Evolutionary conservation across 768 basidiomycete species (phyloP), one percentile per base, ranked within the genome.

Genomic region (Xerocomus brunneocitrinus): DNA sequence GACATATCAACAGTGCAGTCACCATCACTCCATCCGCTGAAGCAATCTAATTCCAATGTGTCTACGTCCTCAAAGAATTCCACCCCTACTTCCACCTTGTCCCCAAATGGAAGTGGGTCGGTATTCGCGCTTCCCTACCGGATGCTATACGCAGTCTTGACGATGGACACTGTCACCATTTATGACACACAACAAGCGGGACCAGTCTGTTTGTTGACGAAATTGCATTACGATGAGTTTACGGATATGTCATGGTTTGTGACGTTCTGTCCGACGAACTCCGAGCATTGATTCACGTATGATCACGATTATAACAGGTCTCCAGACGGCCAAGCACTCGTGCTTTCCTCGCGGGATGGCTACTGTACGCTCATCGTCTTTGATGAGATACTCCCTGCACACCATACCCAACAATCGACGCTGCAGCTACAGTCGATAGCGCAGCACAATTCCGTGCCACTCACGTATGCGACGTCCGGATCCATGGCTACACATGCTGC

Each of bases 111-210:
- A 2, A 67, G 62, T 27, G 81, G 79, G 14, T 86, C 90, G 13
- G 76, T 97, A 3, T 98, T 98, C 66, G 82, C 89, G 8, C 71
- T 98, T 45, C 91, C 95, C 3, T 98, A 98, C 69, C 79, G 97
- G 47, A 89, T 98, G 87, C 71, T 98, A 40, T 98, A 88, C 62
- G 92, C 97, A 2, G 92, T 98, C 14, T 88, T 93, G 46, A 97
- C 95, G 22, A 97, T 94, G 84, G 97, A 99, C 70, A 86, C 91
- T 0, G 84, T 99, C 42, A 80, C 89, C 27, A 86, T 99, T 49
- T 94, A 99, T 66, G 97, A 99, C 67, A 98, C 95, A 4, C 97
- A 98, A 72, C 95, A 98, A 73, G 81, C 91, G 1, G 83, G 87
- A 3, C 97, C 97, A 0, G 79, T 98, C 48, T 93, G 92, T 63